phyloP scores from a whole-genome alignment of 1,139 yeast genomes.

The Hyphopichia pseudoburtonii region DNA sequence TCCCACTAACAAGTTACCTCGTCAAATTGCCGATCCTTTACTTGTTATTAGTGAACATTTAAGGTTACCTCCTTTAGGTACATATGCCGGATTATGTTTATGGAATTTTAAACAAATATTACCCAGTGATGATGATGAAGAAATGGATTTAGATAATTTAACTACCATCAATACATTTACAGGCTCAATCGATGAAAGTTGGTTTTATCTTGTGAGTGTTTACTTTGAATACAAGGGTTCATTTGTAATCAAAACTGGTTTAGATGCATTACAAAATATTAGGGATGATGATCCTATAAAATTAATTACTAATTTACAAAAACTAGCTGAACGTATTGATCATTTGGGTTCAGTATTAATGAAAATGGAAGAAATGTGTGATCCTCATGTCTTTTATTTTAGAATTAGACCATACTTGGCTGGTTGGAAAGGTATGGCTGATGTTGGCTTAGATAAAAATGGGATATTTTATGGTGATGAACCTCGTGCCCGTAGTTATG shows the following conservation, averaged over 20 bases:
- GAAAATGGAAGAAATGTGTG: constrained; percentile 93
- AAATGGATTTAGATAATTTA: constrained; percentile 61
- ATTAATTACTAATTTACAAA: constrained; percentile 52
- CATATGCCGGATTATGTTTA: constrained; percentile 82
- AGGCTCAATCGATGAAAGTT: constrained; percentile 86
- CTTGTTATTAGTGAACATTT: constrained; percentile 54
- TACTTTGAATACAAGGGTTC: constrained; percentile 85
- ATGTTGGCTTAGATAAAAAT: constrained; percentile 71
- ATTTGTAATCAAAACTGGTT: constrained; percentile 58
- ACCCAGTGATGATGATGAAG: constrained; percentile 40
- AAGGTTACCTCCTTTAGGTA: constrained; percentile 81
- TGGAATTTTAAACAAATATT: constrained; percentile 80
- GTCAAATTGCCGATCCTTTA: constrained; percentile 70
- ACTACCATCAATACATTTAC: constrained; percentile 85
- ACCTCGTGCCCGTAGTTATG: constrained; percentile 52
- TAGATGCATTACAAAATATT: constrained; percentile 37
- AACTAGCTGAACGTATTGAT: constrained; percentile 75
- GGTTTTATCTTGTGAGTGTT: constrained; percentile 90
- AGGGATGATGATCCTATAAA: constrained; percentile 28
- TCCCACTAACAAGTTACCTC: constrained; percentile 69
- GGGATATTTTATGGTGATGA: constrained; percentile 82
- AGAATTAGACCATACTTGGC: constrained; percentile 87
- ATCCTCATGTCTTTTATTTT: constrained; percentile 86
- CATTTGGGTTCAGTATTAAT: constrained; percentile 70
- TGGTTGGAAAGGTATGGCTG: constrained; percentile 93